Conservation (phyloP, 306 rosid species). For the Sicyos edulis region DNA sequence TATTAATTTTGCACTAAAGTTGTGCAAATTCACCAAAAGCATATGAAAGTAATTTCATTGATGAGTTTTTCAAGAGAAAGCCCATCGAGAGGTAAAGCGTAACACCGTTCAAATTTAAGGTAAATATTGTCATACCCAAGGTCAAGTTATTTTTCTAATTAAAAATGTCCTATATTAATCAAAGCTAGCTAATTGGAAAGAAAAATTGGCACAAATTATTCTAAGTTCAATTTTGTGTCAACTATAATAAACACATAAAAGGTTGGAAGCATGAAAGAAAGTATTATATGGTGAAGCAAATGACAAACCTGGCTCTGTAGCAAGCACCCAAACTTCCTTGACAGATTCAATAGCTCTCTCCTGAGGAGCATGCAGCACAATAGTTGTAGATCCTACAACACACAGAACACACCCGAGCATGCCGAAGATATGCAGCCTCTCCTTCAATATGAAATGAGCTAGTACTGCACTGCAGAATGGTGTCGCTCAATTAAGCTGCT, state of each 20-base stretch:
- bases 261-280: neutral
- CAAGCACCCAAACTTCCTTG: conserved; percentile 78
- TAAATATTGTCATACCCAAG: neutral
- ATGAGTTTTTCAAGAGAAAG: neutral
- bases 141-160: neutral
- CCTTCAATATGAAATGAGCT: conserved; percentile 80
- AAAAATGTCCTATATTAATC: too few species aligned
- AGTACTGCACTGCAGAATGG: conserved; percentile 71
- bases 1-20: neutral
- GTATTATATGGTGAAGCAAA: neutral
- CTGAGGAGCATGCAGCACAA: conserved; percentile 84
- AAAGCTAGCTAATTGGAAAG: neutral
- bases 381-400: conserved; percentile 67
- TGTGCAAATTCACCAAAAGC: neutral
- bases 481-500: conserved; percentile 18
- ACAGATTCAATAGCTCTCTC: conserved; percentile 65
- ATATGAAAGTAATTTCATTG: neutral
- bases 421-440: conserved; percentile 76
- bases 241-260: neutral
- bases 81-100: neutral
- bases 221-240: neutral
- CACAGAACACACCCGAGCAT: conserved; percentile 83
- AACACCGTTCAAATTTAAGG: neutral
- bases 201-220: neutral
- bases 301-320: conserved; percentile 74